Evolutionary conservation across 2,329 filamentous ascomycete species (phyloP), one percentile per base, ranked within the genome.

Genomic region (Botrytis deweyae): DNA sequence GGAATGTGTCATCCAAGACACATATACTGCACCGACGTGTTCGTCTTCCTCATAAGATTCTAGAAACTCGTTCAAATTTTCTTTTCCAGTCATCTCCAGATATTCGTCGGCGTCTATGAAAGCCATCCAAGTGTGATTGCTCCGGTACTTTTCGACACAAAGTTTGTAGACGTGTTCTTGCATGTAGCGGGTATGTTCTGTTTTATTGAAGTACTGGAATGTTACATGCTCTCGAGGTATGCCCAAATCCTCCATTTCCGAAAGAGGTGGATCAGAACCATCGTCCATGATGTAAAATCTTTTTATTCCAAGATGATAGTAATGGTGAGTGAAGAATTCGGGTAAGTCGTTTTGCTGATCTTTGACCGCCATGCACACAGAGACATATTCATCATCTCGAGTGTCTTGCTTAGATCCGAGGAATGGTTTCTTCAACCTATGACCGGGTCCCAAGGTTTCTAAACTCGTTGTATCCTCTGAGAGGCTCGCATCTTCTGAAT

Each of bases 1-100:
- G 29, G 77, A 81, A 75, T 82, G 81, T 66, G 81, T 78, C n/a
- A 77, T 75, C 80, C 81, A 81, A 74, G 81, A 81, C 18, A 82
- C 74, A 2, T 76, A 81, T 12, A 82, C 64, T 10, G 80, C 80
- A 20, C 81, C 81, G 25, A 80, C 76, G 12, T 74, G 67, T 12
- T 73, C 49, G 25, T 79, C 70, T 10, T 76, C 67, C 69, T 81
- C 78, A 5, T 79, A 76, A 7, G 59, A 73, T 38, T 72, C 76
- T n/a, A 82, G 74, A n/a, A 82, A 74, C 2, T 78, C 76, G n/a
- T 77, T 74, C 1, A 82, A 65, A 0, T 77, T 80, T 58, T 81
- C 77, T 14, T 74, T 73, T 10, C 74, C 74, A 14, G 76, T 66
- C 73, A 76, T 74, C 44, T 81, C 81, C 38, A 82, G 74, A 72